Conservation (phyloP, 78 protist genomes). For the Protostelium mycophagum region DNA sequence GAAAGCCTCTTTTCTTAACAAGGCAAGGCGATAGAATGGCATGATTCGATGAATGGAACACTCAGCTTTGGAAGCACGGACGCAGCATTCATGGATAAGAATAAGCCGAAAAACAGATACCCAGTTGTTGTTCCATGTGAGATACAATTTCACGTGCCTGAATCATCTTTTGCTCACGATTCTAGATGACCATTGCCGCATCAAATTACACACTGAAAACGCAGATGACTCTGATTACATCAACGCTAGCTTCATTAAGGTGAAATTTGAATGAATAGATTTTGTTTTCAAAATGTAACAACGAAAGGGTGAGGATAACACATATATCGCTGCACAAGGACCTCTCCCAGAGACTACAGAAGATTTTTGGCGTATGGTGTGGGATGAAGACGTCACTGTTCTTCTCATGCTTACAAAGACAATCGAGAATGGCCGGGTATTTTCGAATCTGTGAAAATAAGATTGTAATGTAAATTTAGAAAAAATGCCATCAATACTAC, state of each 20-base stretch:
- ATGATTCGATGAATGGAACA: background rate
- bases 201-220: background rate
- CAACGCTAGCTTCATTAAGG: conserved; percentile 73
- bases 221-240: conserved; percentile 67
- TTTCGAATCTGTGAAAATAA: too few relatives aligned
- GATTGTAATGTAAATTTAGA: background rate
- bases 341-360: conserved; percentile 60
- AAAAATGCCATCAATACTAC: conserved; percentile 64
- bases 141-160: background rate
- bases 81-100: background rate
- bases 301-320: conserved; percentile 26
- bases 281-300: background rate
- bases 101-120: background rate
- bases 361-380: conserved; percentile 86
- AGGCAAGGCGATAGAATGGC: background rate
- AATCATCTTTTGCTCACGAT: background rate
- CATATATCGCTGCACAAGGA: conserved; percentile 77
- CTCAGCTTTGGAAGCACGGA: background rate
- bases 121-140: background rate
- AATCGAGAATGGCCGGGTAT: conserved; percentile 32
- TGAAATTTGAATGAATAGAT: background rate
- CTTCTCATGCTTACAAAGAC: conserved; percentile 72
- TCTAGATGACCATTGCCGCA: background rate
- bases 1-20: too few relatives aligned
- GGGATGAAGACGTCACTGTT: conserved; percentile 39